These are phyloP conservation scores for Phylloporus arenicola DNA, from an alignment of 768 basidiomycete species.

Conservation along the genomic window DNA sequence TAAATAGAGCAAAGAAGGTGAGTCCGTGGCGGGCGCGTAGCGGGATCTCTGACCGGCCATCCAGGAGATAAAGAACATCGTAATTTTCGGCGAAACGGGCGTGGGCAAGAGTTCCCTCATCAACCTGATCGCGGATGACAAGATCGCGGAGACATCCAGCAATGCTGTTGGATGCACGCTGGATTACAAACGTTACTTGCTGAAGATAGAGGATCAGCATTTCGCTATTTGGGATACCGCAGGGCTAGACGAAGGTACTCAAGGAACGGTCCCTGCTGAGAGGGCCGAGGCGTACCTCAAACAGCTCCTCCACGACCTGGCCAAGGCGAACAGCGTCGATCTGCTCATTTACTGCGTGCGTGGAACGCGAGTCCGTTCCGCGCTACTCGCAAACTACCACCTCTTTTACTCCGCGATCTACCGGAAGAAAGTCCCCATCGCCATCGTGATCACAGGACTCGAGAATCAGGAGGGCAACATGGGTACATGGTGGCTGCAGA, in stretches of 20 bases:
- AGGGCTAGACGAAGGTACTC: conserved; percentile 20
- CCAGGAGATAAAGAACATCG: conserved; percentile 14
- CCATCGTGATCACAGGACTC: conserved; percentile 36
- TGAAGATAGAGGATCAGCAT: conserved; percentile 8
- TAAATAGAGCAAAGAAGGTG: conserved; percentile 4
- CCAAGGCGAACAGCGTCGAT: conserved; percentile 12
- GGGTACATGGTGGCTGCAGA: conserved; percentile 28
- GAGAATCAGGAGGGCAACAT: conserved; percentile 29
- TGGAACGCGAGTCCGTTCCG: conserved; percentile 14
- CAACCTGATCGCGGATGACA: conserved; percentile 14
- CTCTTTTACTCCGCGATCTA: conserved; percentile 38
- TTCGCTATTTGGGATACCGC: conserved; percentile 24
- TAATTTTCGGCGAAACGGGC: conserved; percentile 20
- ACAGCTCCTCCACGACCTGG: conserved; percentile 19
- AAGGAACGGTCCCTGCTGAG: conserved; percentile 20
- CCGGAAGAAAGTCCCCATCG: conserved; percentile 33
- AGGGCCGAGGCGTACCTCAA: conserved; percentile 27
- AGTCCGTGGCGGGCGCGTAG: not conserved
- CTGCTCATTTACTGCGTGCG: conserved; percentile 29
- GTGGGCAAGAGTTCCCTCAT: conserved; percentile 24
- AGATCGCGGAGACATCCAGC: conserved; percentile 15
- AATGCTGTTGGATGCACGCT: conserved; percentile 20
- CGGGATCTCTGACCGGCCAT: not conserved
- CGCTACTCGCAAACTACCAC: conserved; percentile 32
- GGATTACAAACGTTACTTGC: not conserved